Percentiles rank a stretch among this genome's conserved stretches.
Conservation (phyloP, 2,329 filamentous ascomycete species). For the Ophiostoma novo-ulmi region DNA sequence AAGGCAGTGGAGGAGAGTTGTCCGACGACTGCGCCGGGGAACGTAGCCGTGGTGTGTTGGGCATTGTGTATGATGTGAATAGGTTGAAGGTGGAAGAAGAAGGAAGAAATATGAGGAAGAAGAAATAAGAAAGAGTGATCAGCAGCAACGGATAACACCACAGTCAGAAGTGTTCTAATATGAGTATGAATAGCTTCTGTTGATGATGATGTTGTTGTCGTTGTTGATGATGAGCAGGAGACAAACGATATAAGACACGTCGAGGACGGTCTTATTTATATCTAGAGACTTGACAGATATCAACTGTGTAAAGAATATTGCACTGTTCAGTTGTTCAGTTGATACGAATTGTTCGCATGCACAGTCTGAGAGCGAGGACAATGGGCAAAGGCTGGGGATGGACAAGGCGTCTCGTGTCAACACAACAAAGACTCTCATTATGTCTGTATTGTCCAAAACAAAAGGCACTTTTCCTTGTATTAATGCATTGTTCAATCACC, state of each 20-base stretch:
- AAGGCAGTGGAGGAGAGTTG: neutral
- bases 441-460: neutral
- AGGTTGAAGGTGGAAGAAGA: neutral
- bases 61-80: neutral
- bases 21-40: neutral
- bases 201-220: neutral
- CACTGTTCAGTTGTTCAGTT: neutral
- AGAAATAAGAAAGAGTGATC: neutral
- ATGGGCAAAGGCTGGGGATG: neutral
- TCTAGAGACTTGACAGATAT: neutral
- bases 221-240: neutral
- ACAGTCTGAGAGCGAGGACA: neutral
- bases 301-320: neutral
- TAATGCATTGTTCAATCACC: neutral
- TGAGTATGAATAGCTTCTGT: neutral
- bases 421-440: neutral
- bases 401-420: neutral
- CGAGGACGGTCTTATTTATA: neutral
- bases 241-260: neutral
- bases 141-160: neutral
- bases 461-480: neutral
- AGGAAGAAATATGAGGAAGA: neutral
- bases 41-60: neutral
- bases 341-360: neutral
- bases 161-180: neutral